phyloP scores from a whole-genome alignment of 306 rosid genomes.

The Acacia melanoxylon region DNA sequence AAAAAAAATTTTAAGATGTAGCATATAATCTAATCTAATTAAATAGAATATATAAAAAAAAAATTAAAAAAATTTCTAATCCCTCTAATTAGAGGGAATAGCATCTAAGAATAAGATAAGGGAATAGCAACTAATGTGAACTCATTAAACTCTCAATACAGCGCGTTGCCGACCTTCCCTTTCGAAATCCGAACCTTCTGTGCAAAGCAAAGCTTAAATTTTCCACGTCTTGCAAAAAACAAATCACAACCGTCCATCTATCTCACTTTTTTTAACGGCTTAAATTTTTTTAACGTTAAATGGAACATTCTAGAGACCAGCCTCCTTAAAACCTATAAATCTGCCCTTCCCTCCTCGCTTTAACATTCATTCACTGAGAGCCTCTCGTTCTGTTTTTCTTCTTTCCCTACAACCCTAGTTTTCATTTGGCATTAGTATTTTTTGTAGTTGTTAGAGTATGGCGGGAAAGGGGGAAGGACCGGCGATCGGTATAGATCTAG shows the following conservation, averaged over 20 bases:
- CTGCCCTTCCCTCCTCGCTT: no score
- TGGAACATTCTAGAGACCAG: conserved; percentile 53
- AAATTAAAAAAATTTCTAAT: no score
- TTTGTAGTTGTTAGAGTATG: conserved; percentile 28
- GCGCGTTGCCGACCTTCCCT: background rate
- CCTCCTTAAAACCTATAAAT: conserved; percentile 20
- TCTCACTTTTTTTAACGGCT: conserved; percentile 13
- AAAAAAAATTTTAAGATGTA: no score
- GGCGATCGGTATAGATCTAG: conserved; percentile 85
- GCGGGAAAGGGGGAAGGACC: conserved; percentile 81
- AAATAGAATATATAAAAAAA: no score
- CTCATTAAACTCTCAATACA: background rate
- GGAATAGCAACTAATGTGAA: no score
- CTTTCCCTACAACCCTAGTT: background rate
- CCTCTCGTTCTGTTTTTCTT: background rate
- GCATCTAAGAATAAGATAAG: no score
- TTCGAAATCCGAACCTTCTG: background rate
- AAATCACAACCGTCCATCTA: conserved; percentile 22
- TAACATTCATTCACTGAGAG: background rate
- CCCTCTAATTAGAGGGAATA: no score
- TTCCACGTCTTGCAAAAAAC: background rate
- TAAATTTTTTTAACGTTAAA: background rate
- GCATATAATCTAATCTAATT: no score
- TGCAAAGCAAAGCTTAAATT: background rate
- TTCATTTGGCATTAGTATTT: background rate